phyloP scores from a whole-genome alignment of 108 stramenopile species.

The Skeletonema grethae region DNA sequence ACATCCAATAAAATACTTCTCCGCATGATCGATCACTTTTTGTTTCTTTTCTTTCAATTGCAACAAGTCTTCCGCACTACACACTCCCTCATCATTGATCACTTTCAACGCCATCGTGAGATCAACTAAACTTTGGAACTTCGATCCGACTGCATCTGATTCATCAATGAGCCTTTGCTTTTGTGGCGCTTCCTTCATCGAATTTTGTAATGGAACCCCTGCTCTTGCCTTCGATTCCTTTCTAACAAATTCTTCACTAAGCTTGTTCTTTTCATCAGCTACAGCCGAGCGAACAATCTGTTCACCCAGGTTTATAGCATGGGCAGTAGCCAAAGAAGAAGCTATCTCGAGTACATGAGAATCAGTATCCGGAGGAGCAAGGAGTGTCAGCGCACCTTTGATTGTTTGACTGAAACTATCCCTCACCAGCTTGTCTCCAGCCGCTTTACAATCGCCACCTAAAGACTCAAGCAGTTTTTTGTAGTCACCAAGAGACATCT shows the following conservation, averaged over 20 bases:
- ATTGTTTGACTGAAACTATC: slow-evolving; percentile 26
- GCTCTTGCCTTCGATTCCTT: slow-evolving; percentile 31
- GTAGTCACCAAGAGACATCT: slow-evolving; percentile 30
- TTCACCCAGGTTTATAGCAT: slow-evolving; percentile 28
- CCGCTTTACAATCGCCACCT: slow-evolving; percentile 9
- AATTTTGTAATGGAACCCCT: slow-evolving; percentile 25
- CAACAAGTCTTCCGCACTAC: neutral
- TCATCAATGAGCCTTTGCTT: neutral
- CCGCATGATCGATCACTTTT: slow-evolving; percentile 12
- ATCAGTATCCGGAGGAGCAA: slow-evolving; percentile 28
- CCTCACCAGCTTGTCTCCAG: slow-evolving; percentile 19
- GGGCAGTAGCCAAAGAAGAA: slow-evolving; percentile 31
- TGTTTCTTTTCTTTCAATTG: slow-evolving; percentile 14
- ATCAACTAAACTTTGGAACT: slow-evolving; percentile 23
- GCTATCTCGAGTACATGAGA: slow-evolving; percentile 41
- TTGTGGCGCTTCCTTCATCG: neutral
- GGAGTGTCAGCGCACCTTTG: slow-evolving; percentile 22
- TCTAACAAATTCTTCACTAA: slow-evolving; percentile 37
- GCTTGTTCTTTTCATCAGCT: slow-evolving; percentile 30
- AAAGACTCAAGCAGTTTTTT: slow-evolving; percentile 21
- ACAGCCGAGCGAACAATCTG: slow-evolving; percentile 27
- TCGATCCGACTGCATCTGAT: neutral
- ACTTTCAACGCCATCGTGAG: slow-evolving; percentile 17
- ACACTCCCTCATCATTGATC: neutral
- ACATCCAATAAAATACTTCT: slow-evolving; percentile 20